Evolutionary conservation across 257 asterid genomes (phyloP).

Genomic region (Fraxinus cuspidata): DNA sequence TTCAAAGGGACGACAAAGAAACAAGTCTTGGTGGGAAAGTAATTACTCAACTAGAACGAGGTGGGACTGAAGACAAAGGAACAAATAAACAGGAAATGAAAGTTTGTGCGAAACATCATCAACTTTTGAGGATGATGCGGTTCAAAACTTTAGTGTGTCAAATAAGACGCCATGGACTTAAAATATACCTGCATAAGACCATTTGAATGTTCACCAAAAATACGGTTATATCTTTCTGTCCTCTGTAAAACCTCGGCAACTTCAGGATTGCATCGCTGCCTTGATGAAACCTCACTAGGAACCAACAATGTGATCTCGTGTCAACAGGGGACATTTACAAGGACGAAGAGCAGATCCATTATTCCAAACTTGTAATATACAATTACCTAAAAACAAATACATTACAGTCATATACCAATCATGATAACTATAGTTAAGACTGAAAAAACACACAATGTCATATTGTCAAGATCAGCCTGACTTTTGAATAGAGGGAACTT

Average conservation of each 20-base stretch:
- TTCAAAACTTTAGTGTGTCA: neutral
- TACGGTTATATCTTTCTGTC: conserved; percentile 77
- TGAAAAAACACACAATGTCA: neutral
- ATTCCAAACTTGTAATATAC: conserved; percentile 84
- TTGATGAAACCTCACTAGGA: conserved; percentile 65
- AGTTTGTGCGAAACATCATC: neutral
- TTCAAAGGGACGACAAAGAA: neutral
- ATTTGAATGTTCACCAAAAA: conserved; percentile 56
- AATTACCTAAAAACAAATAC: conserved; percentile 54
- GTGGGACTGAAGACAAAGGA: neutral
- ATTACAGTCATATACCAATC: neutral
- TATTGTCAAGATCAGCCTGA: neutral
- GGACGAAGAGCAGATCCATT: conserved; percentile 79
- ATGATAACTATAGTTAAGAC: conserved; percentile 8
- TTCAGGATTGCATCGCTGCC: conserved; percentile 44
- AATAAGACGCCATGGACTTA: neutral
- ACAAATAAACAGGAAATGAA: conserved; percentile 7
- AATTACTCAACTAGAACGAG: neutral
- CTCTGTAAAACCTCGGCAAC: conserved; percentile 55
- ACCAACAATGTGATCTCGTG: conserved; percentile 84
- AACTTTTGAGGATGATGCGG: neutral
- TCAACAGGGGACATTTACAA: conserved; percentile 87
- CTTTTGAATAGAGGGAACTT: neutral
- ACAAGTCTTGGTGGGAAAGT: neutral
- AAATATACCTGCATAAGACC: conserved; percentile 73